phyloP scores from a whole-genome alignment of 1,284 basidiomycete species.

The Neolentinus lepideus region DNA sequence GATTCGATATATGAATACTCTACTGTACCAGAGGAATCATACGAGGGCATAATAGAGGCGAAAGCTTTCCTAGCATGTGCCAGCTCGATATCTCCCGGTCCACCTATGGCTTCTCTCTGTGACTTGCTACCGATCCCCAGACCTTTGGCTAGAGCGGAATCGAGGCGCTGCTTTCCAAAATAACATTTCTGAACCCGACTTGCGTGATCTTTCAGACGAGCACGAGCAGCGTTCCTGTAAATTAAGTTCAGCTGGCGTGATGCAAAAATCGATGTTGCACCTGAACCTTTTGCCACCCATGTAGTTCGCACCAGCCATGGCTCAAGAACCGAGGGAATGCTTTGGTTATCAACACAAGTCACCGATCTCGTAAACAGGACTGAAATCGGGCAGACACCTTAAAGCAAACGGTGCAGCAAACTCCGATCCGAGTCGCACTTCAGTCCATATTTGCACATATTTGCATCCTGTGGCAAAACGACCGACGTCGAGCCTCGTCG shows the following conservation, averaged over 20 bases:
- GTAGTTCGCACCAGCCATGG: conserved; percentile 51
- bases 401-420: neutral
- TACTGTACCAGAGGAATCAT: neutral
- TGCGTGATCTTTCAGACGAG: conserved; percentile 40
- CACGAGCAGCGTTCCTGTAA: conserved; percentile 45
- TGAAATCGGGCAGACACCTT: neutral
- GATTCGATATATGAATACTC: neutral
- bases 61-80: neutral
- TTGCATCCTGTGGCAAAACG: no score
- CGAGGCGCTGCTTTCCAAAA: conserved; percentile 48
- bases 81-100: neutral
- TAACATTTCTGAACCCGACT: conserved; percentile 43
- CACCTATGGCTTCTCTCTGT: neutral
- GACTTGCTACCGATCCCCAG: conserved; percentile 6
- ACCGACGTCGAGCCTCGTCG: no score
- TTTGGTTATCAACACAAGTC: no score
- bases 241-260: no score
- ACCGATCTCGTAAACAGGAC: no score
- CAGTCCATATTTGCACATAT: no score
- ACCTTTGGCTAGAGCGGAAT: conserved; percentile 34
- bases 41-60: neutral
- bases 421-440: neutral
- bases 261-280: conserved; percentile 1
- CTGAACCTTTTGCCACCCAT: conserved; percentile 51
- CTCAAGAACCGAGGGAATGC: neutral